Evolutionary conservation across 257 asterid species (phyloP).

Genomic region (Plectranthus barbatus): DNA sequence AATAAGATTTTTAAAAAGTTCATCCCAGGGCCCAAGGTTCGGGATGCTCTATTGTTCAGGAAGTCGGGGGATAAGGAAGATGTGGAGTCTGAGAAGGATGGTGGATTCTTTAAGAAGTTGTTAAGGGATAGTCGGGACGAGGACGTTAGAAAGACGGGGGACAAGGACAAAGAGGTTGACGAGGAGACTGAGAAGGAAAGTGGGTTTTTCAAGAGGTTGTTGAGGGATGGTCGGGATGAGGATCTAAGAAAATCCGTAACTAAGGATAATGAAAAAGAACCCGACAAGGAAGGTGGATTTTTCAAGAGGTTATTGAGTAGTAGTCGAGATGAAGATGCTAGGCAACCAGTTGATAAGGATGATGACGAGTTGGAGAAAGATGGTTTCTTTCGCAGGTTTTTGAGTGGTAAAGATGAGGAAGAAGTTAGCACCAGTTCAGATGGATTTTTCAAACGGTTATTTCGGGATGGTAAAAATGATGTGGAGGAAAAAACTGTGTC

Average conservation of each 20-base stretch:
- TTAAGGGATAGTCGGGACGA: slow-evolving; percentile 75
- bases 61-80: slow-evolving; percentile 71
- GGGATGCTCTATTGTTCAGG: slow-evolving; percentile 74
- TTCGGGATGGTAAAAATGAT: slow-evolving; percentile 65
- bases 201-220: slow-evolving; percentile 55
- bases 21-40: slow-evolving; percentile 67
- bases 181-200: slow-evolving; percentile 54
- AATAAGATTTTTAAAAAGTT: slow-evolving; percentile 70
- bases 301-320: slow-evolving; percentile 72
- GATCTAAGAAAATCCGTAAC: slow-evolving; percentile 24
- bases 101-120: slow-evolving; percentile 75
- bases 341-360: slow-evolving; percentile 48
- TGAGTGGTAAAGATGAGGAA: slow-evolving; percentile 51
- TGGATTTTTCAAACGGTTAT: slow-evolving; percentile 49
- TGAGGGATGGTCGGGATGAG: slow-evolving; percentile 47
- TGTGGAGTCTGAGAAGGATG: slow-evolving; percentile 64
- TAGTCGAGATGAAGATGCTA: slow-evolving; percentile 63
- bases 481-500: slow-evolving; percentile 46
- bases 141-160: slow-evolving; percentile 40
- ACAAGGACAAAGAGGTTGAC: slow-evolving; percentile 46
- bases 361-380: slow-evolving; percentile 66
- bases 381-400: slow-evolving; percentile 64
- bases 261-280: slow-evolving; percentile 40
- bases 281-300: slow-evolving; percentile 62
- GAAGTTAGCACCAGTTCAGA: slow-evolving; percentile 40